Percentiles rank a stretch among this genome's conserved stretches.
Evolutionary conservation across 2,329 filamentous ascomycete genomes (phyloP).

Genomic region (Apiospora rasikravindrae): DNA sequence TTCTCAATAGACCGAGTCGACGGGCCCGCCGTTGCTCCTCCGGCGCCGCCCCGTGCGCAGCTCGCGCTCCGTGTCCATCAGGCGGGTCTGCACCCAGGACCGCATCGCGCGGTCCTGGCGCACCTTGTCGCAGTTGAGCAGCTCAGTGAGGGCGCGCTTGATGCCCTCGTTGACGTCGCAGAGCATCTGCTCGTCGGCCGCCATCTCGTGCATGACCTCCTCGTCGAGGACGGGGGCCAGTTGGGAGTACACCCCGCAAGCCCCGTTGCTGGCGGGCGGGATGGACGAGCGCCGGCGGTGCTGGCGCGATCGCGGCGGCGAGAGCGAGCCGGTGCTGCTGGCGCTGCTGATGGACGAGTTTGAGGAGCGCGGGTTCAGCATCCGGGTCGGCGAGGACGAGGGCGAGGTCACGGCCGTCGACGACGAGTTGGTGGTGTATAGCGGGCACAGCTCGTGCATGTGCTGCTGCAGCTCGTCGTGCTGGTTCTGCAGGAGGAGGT

Average conservation of each 20-base stretch:
- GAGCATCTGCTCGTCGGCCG: slow-evolving; percentile 57
- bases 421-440: slow-evolving; percentile 34
- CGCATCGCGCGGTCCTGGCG: slow-evolving; percentile 57
- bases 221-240: slow-evolving; percentile 52
- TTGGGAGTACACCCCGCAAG: slow-evolving; percentile 27
- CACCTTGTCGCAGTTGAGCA: slow-evolving; percentile 64
- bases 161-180: slow-evolving; percentile 64
- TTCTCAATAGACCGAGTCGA: background rate
- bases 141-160: slow-evolving; percentile 65
- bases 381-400: slow-evolving; percentile 64
- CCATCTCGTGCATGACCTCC: slow-evolving; percentile 54
- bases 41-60: slow-evolving; percentile 58
- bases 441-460: slow-evolving; percentile 55
- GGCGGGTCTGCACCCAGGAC: slow-evolving; percentile 62
- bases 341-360: slow-evolving; percentile 48
- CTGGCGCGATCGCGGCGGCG: slow-evolving; percentile 35
- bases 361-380: slow-evolving; percentile 50
- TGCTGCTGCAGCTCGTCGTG: slow-evolving; percentile 58
- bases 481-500: slow-evolving; percentile 58
- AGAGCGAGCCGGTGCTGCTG: background rate
- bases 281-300: slow-evolving; percentile 35
- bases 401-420: slow-evolving; percentile 53
- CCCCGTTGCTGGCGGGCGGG: slow-evolving; percentile 28
- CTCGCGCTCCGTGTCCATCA: slow-evolving; percentile 67
- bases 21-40: slow-evolving; percentile 42